These are phyloP conservation scores for Taiozyma sp. DNA, from an alignment of 1,139 yeast species.

Conservation along the genomic window DNA sequence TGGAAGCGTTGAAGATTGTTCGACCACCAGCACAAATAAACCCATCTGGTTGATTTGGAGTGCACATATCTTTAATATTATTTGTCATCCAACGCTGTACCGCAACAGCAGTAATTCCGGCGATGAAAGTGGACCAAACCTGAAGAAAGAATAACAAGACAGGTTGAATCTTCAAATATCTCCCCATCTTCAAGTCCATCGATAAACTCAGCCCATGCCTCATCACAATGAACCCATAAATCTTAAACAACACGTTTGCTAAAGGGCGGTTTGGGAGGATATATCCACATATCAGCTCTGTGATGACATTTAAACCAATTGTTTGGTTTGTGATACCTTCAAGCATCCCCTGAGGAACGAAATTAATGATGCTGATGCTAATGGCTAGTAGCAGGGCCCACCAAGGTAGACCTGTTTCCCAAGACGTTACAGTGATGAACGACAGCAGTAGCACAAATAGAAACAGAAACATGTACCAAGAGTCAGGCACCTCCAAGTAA, in stretches of 20 bases:
- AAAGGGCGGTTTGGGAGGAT: conserved; percentile 32
- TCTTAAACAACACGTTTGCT: conserved; percentile 33
- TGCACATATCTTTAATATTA: conserved; percentile 38
- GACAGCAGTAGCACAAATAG: conserved; percentile 30
- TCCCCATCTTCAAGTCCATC: conserved; percentile 52
- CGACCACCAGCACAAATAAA: conserved; percentile 37
- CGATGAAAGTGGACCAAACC: conserved; percentile 37
- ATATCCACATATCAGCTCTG: conserved; percentile 34
- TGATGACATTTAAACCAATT: conserved; percentile 36
- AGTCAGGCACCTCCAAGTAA: conserved; percentile 36
- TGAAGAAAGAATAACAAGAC: conserved; percentile 41
- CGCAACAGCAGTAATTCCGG: conserved; percentile 37
- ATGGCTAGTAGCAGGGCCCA: conserved; percentile 35
- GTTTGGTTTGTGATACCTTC: conserved; percentile 38
- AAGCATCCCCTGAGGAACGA: conserved; percentile 34
- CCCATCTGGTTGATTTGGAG: conserved; percentile 32
- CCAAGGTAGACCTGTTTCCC: conserved; percentile 32
- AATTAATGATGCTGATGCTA: conserved; percentile 29
- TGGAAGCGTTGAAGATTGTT: conserved; percentile 41
- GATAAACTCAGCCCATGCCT: conserved; percentile 50
- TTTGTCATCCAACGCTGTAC: conserved; percentile 29
- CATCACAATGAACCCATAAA: conserved; percentile 44
- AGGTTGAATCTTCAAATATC: conserved; percentile 50
- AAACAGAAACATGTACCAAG: conserved; percentile 36
- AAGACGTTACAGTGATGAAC: conserved; percentile 28